A percentile compares a stretch with the other conserved stretches of the same genome.
phyloP scores from a whole-genome alignment of 2,329 filamentous ascomycete genomes.

The Colletotrichum australisinense region DNA sequence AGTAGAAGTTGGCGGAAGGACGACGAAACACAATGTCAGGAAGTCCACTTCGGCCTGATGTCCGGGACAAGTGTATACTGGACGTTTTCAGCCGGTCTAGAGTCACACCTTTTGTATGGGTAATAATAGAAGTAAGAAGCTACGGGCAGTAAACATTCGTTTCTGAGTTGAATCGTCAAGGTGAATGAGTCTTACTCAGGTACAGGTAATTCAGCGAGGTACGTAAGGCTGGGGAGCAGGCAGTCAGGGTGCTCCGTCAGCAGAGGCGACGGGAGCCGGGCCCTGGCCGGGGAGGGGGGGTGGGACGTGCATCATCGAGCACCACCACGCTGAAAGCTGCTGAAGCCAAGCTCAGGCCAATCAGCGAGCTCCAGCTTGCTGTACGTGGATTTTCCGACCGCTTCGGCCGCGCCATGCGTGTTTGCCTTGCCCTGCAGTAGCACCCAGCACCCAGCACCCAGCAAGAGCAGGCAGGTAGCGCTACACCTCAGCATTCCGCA shows the following conservation, averaged over 20 bases:
- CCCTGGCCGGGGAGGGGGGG: background rate
- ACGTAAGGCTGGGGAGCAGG: slow-evolving; percentile 38
- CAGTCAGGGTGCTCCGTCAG: slow-evolving; percentile 20
- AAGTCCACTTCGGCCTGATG: background rate
- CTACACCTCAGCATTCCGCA: slow-evolving; percentile 43
- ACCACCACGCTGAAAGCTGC: slow-evolving; percentile 24
- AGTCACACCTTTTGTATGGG: background rate
- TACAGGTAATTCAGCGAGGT: background rate
- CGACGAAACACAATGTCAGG: background rate
- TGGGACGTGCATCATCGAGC: slow-evolving; percentile 30
- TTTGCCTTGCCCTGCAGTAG: slow-evolving; percentile 50
- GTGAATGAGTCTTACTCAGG: background rate
- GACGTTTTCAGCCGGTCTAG: too few species aligned
- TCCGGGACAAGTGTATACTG: background rate
- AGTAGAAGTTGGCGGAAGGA: slow-evolving; percentile 22
- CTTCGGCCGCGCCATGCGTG: slow-evolving; percentile 53
- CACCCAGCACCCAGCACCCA: slow-evolving; percentile 32
- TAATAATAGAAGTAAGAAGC: background rate
- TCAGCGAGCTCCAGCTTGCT: slow-evolving; percentile 30
- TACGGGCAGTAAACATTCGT: background rate
- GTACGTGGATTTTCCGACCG: slow-evolving; percentile 35
- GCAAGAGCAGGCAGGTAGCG: slow-evolving; percentile 34
- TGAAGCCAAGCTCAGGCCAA: slow-evolving; percentile 37
- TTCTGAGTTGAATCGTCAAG: background rate
- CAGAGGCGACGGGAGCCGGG: slow-evolving; percentile 28